These are phyloP conservation scores for Neopestalotiopsis sp. DNA, from an alignment of 2,329 filamentous ascomycete genomes.

Conservation along the genomic window DNA sequence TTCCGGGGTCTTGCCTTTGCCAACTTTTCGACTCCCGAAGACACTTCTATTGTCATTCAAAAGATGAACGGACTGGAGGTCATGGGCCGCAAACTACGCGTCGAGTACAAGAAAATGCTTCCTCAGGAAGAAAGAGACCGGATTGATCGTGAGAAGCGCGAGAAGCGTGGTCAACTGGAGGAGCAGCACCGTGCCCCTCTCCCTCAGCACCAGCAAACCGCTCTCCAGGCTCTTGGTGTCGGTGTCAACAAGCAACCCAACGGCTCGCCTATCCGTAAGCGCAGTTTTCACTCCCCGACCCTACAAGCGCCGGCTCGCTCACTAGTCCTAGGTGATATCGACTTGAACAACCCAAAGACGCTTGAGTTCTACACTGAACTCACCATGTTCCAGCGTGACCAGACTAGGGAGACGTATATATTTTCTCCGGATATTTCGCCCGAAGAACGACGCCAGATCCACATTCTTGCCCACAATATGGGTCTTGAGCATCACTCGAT, in stretches of 20 bases:
- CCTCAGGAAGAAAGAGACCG: slow-evolving; percentile 92
- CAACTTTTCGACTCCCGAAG: slow-evolving; percentile 95
- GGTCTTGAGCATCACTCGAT: slow-evolving; percentile 89
- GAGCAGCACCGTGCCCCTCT: slow-evolving; percentile 87
- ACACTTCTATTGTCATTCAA: slow-evolving; percentile 91
- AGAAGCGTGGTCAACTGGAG: slow-evolving; percentile 92
- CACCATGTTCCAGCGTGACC: slow-evolving; percentile 84
- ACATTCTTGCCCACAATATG: slow-evolving; percentile 95
- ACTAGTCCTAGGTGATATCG: slow-evolving; percentile 64
- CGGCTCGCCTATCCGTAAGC: slow-evolving; percentile 53
- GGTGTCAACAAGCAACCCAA: slow-evolving; percentile 67
- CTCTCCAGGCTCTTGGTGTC: slow-evolving; percentile 78
- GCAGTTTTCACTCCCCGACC: slow-evolving; percentile 2
- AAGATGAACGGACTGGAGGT: slow-evolving; percentile 95
- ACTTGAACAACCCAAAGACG: slow-evolving; percentile 89
- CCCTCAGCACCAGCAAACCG: slow-evolving; percentile 79
- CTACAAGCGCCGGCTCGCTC: slow-evolving; percentile 20
- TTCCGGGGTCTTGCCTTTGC: slow-evolving; percentile 96
- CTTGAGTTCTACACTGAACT: slow-evolving; percentile 91
- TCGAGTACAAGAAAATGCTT: slow-evolving; percentile 99
- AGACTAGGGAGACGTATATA: slow-evolving; percentile 77
- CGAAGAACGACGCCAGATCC: slow-evolving; percentile 85
- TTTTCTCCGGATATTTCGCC: slow-evolving; percentile 84
- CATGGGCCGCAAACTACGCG: slow-evolving; percentile 89
- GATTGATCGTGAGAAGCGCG: slow-evolving; percentile 95